Evolutionary conservation across 371 early-diverging fungal species (phyloP), one percentile per base, ranked within the genome.

Genomic region (Mucor lusitanicus): DNA sequence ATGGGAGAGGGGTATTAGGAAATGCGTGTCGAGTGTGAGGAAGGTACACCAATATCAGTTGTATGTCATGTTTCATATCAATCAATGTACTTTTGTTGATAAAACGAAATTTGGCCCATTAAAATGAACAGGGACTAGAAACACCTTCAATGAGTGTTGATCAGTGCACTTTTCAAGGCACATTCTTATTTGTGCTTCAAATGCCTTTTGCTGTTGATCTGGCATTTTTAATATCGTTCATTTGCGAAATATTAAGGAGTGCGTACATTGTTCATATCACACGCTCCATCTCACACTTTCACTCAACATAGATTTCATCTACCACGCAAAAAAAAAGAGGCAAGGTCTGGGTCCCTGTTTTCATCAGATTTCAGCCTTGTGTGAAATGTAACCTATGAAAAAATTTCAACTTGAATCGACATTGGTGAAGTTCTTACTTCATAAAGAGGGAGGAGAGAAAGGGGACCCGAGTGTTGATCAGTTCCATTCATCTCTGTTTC

Each of bases 341-440:
- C n/a, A 25, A 25, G 28, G 15, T 37, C 23, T 39, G 37, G 37
- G 39, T 27, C 59, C 37, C 27, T 59, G 59, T 42, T 42, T n/a
- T 17, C 13, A 13, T 13, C 42, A 21, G 27, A 59, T 25, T 59
- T 39, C 37, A 39, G 23, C 21, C 37, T 42, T 39, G 39, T 28
- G 12, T 65, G 65, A 65, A 65, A 65, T 65, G 6, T 35, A 50
- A 17, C 65, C 65, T 65, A 65, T 65, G 32, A 65, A 59, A 65
- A 48, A 50, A 59, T 65, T 59, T 27, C 19, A 42, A 13, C 6
- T 19, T 33, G 27, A 33, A 7, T 12, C 13, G 5, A 46, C 39
- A 65, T 65, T 65, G 65, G 65, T 21, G 50, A 65, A n/a, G 65
- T 65, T 65, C 28, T 56, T 42, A 3, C 40, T 21, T 55, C 42